phyloP scores from a whole-genome alignment of 2,329 filamentous ascomycete genomes.

The Cladosporium sp. region DNA sequence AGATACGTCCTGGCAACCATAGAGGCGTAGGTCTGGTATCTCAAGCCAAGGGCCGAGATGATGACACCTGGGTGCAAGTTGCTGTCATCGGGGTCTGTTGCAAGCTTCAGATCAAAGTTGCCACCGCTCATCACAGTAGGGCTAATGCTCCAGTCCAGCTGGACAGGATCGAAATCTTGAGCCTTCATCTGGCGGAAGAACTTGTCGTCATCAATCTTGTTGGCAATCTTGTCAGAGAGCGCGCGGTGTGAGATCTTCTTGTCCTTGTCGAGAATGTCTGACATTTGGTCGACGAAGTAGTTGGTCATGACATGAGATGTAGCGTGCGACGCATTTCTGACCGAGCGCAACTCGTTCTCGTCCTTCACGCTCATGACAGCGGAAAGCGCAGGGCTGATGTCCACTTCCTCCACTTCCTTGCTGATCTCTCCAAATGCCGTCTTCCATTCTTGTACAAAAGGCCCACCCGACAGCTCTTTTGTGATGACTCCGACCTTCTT shows the following conservation, averaged over 20 bases:
- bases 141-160: conserved; percentile 91
- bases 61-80: conserved; percentile 90
- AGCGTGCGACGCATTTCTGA: conserved; percentile 90
- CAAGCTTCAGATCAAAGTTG: conserved; percentile 86
- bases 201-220: conserved; percentile 88
- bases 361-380: conserved; percentile 90
- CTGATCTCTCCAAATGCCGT: conserved; percentile 73
- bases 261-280: conserved; percentile 88
- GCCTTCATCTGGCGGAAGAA: conserved; percentile 89
- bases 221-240: conserved; percentile 82
- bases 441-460: conserved; percentile 97
- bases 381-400: conserved; percentile 80
- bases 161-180: conserved; percentile 77
- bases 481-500: conserved; percentile 86
- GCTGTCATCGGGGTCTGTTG: conserved; percentile 73
- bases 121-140: conserved; percentile 94
- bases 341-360: conserved; percentile 87
- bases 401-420: conserved; percentile 85
- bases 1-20: conserved; percentile 91
- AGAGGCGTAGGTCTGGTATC: conserved; percentile 95
- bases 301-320: conserved; percentile 93
- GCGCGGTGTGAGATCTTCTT: conserved; percentile 93
- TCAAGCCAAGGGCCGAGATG: conserved; percentile 83
- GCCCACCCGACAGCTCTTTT: conserved; percentile 81
- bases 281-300: conserved; percentile 98